Evolutionary conservation across 2,329 filamentous ascomycete genomes (phyloP).

Genomic region (Emergomyces africanus): DNA sequence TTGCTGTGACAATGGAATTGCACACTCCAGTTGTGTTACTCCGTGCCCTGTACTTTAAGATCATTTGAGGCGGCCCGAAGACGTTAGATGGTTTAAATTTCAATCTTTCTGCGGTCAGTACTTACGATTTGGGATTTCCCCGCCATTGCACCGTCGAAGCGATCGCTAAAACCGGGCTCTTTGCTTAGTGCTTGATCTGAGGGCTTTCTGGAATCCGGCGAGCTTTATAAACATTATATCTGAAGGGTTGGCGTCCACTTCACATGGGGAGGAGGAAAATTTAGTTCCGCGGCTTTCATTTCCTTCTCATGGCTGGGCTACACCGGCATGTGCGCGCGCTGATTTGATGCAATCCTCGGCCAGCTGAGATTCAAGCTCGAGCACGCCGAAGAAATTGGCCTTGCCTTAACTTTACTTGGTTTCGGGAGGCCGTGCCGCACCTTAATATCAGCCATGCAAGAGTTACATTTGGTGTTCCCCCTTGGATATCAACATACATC

Average conservation of each 20-base stretch:
- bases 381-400: neutral
- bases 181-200: too few relatives aligned
- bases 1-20: neutral
- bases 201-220: neutral
- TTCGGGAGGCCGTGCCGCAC: neutral
- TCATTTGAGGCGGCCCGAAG: neutral
- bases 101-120: too few relatives aligned
- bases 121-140: too few relatives aligned
- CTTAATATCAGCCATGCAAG: neutral
- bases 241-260: neutral
- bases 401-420: neutral
- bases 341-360: neutral
- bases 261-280: neutral
- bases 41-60: too few relatives aligned
- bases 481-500: neutral
- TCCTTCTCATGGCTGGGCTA: neutral
- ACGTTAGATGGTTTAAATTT: too few relatives aligned
- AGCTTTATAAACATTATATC: neutral
- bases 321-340: neutral
- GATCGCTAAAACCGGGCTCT: too few relatives aligned
- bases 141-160: too few relatives aligned
- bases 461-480: neutral
- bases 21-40: neutral
- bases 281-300: neutral
- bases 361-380: neutral